Base-by-base conservation (phyloP, 495 filamentous ascomycete genomes). In the Daldinia concentrica region DNA sequence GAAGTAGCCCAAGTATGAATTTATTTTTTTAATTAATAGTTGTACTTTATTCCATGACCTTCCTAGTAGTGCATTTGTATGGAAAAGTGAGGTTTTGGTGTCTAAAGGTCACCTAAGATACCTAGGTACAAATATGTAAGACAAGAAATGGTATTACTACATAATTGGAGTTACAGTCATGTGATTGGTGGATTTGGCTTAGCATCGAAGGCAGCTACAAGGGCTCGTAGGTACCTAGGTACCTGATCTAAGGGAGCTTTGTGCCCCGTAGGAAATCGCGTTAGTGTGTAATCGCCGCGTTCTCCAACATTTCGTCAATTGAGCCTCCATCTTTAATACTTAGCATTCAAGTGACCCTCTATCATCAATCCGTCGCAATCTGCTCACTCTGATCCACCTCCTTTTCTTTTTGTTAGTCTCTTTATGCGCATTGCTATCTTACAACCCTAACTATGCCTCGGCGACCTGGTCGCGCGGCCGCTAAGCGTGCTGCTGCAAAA, bases 401-500 rank as follows among this genome's bases (percentile, higher is more conserved):
- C 17, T 24, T 22, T 22, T 48, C 2, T 9, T 48, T 48, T 12
- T 24, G 2, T 48, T 48, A 27, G 7, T n/a, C n/a, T 6, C 29
- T 19, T 2, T 34, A 68, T 30, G 37, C 8, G 17, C 9, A 29
- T 50, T 19, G 22, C 29, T 50, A 39, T 37, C 22, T 17, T 9
- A n/a, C 41, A 19, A 22, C 19, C n/a, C 6, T 9, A 32, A 71
- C 34, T 1, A 79, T 79, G 77, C 73, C 77, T 60, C 77, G 79
- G 29, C 76, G 82, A 62, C 81, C 81, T 9, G 80, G 81, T 59
- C 79, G 82, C 71, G 82, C 82, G 11, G 82, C 82, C 32, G 82
- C 82, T 7, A 78, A 80, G 66, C 76, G 79, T 43, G 82, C 82
- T 30, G 82, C 82, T n/a, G 81, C 82, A 27, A 82, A 79, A 54